Percentiles rank a stretch among this genome's conserved stretches.
Conservation (phyloP, 306 rosid species). For the Prunus mongolica region DNA sequence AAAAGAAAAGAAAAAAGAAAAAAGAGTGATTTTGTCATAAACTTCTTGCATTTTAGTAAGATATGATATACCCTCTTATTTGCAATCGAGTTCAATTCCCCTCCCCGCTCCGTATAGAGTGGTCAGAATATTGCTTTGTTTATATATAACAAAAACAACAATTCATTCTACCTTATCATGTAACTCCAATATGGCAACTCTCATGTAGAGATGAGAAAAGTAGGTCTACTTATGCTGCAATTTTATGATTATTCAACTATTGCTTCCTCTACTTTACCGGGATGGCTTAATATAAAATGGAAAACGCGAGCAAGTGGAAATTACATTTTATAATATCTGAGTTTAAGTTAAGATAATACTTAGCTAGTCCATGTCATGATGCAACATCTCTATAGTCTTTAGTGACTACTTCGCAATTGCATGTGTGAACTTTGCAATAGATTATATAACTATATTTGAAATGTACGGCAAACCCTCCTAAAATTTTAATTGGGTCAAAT, state of each 20-base stretch:
- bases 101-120: rapidly evolving
- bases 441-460: neutral
- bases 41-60: no score
- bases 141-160: neutral
- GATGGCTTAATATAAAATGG: neutral
- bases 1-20: no score
- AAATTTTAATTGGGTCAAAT: neutral
- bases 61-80: no score
- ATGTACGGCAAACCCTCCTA: neutral
- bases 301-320: neutral
- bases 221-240: neutral
- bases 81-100: no score
- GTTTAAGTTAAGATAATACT: neutral
- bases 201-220: neutral
- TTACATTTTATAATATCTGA: neutral
- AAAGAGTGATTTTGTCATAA: no score
- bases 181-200: neutral
- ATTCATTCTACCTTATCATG: neutral
- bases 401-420: neutral
- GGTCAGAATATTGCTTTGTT: no score
- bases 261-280: neutral
- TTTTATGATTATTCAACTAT: neutral
- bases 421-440: neutral
- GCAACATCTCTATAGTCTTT: neutral
- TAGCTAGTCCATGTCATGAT: slow-evolving; percentile 4